Base-by-base conservation (phyloP, 768 basidiomycete species). In the Lepiota subincarnata region DNA sequence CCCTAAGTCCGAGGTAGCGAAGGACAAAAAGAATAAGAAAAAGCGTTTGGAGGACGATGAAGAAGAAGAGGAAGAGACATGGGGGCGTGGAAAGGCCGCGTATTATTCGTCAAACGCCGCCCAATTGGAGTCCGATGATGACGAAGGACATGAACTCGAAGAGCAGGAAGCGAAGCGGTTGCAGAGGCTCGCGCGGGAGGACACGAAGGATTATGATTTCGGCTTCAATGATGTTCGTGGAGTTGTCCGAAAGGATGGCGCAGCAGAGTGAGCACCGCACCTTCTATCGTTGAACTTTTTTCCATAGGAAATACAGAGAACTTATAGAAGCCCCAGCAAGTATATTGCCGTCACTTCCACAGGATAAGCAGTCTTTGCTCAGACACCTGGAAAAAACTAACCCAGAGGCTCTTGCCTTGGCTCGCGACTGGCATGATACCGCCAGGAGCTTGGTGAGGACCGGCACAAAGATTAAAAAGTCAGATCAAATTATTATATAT, bases 51-150 rank as follows among this genome's bases (percentile, higher is more conserved):
- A 70, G 3, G 61, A 65, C 7, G 70, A 70, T 14, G 63, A 64
- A 38, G 66, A 67, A n/a, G 80, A 81, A 16, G 72, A 73, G 7
- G 77, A 77, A 57, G 90, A 92, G 67, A 81, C 79, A 0, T 98
- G 94, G 94, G 94, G 94, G 8, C 76, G 73, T 55, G 81, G 83
- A 57, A 86, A 86, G 68, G 76, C 82, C 37, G 86, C 82, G 3
- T 98, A 95, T 69, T 96, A 96, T 64, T 82, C 90, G 3, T 89
- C 88, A 3, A 92, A 92, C 66, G 91, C 89, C 28, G 86, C 77
- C 34, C 72, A 89, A 50, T 71, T 92, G 35, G 90, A 90, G 48
- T 87, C 86, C 35, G 89, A 90, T 60, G 87, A 95, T 58, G 94
- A 96, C 61, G 94, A 96, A 67, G 89, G 84, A 31, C 81, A 89